Percentiles rank a stretch among this genome's conserved stretches.
Conservation (phyloP, 352 stramenopile genomes). For the Nannochloropsis limnetica region DNA sequence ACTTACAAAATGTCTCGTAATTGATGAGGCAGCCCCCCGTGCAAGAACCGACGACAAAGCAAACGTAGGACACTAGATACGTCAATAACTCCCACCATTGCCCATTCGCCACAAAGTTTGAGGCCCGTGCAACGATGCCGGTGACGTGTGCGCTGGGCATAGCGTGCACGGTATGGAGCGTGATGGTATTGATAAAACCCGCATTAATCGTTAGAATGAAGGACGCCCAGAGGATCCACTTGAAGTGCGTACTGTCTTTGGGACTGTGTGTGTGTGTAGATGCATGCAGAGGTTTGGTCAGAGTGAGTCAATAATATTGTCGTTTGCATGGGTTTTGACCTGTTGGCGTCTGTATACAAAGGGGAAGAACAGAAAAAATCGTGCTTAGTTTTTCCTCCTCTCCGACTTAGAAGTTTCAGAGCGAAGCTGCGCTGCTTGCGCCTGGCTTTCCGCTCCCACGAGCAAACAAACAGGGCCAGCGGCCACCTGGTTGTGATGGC, state of each 20-base stretch:
- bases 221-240: background rate
- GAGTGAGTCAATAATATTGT: too few relatives aligned
- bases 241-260: background rate
- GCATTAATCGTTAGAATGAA: background rate
- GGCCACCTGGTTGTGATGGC: background rate
- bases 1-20: too few relatives aligned
- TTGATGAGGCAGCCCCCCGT: too few relatives aligned
- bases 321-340: too few relatives aligned
- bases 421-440: background rate
- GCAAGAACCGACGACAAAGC: too few relatives aligned
- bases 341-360: too few relatives aligned
- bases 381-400: too few relatives aligned
- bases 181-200: background rate
- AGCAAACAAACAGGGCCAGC: background rate
- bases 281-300: too few relatives aligned
- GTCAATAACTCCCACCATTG: too few relatives aligned
- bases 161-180: background rate
- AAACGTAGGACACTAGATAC: too few relatives aligned
- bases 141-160: slow-evolving; percentile 1
- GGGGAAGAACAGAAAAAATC: too few relatives aligned
- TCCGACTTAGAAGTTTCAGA: background rate
- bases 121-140: background rate
- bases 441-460: background rate
- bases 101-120: background rate
- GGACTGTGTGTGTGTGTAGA: background rate